phyloP scores from a whole-genome alignment of 441 rosid genomes.

The Isatis lusitanica region DNA sequence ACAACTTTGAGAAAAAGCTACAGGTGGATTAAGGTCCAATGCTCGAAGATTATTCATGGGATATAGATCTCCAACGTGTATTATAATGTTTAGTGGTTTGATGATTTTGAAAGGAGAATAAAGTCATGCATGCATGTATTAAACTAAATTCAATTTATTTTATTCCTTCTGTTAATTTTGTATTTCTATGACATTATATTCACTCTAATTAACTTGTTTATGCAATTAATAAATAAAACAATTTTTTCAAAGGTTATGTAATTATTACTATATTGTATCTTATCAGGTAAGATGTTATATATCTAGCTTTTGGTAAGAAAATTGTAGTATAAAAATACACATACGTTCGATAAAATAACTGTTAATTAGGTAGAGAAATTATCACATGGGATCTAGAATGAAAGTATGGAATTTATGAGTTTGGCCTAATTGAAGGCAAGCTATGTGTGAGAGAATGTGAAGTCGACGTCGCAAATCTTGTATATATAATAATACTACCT shows the following conservation, averaged over 20 bases:
- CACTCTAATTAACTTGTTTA: background rate
- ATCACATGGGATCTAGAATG: too few species aligned
- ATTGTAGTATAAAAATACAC: too few species aligned
- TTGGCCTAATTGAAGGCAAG: too few species aligned
- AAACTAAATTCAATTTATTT: background rate
- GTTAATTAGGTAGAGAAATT: too few species aligned
- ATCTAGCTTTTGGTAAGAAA: too few species aligned
- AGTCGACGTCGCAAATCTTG: too few species aligned
- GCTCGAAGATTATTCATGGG: constrained; percentile 43
- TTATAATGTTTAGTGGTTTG: constrained; percentile 15
- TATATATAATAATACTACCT: background rate
- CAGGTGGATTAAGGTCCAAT: constrained; percentile 58
- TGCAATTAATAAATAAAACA: background rate
- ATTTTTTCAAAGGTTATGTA: background rate
- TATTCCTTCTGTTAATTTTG: background rate
- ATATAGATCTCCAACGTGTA: constrained; percentile 21
- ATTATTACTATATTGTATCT: background rate
- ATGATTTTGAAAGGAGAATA: background rate
- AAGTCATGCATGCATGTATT: constrained; percentile 4
- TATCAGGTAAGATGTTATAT: too few species aligned
- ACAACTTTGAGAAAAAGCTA: constrained; percentile 45
- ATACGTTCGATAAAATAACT: too few species aligned
- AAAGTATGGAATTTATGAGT: too few species aligned
- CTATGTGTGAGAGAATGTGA: too few species aligned
- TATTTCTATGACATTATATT: background rate